Evolutionary conservation across 306 rosid genomes (phyloP), one percentile per base, ranked within the genome.

Genomic region (Astragalus membranaceus): DNA sequence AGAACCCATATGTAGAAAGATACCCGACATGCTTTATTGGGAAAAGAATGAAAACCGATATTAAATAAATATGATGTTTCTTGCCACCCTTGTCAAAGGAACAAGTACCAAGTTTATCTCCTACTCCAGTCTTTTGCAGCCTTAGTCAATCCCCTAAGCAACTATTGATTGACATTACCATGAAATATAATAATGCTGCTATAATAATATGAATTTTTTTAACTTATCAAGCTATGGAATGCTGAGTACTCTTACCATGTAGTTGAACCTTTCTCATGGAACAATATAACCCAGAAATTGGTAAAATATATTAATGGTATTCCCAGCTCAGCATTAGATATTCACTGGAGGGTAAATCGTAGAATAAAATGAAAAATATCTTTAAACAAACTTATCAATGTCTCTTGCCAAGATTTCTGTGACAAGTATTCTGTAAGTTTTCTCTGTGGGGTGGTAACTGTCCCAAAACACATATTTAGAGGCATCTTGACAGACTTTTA

Each of bases 381-480:
- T 37, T 77, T 69, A 86, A 70, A 77, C 49, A 69, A 87, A 84
- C 15, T 72, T 67, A 7, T 72, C 3, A 10, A 79, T 36, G 26
- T 15, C 9, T 3, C 61, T 41, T 17, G 6, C 12, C 0, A 79
- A 0, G 8, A 37, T 20, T 3, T 67, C n/a, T 55, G 56, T 3
- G 56, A 35, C 2, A 48, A 84, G 17, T 4, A 70, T 29, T 46
- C 1, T 13, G 36, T 74, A 87, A 12, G 76, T 44, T 36, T 7
- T 75, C 26, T 82, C 76, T 0, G 91, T 35, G 39, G 89, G 96
- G 44, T 87, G 96, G 44, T 64, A 74, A 69, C 92, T 78, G 72
- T 89, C 93, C 96, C 93, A 85, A 33, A 87, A 87, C 37, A 90
- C 58, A 77, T 85, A 87, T 44, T 84, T 65, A 41, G 79, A 55